Evolutionary conservation across 495 filamentous ascomycete genomes (phyloP).

Genomic region (Geopyxis carbonaria): DNA sequence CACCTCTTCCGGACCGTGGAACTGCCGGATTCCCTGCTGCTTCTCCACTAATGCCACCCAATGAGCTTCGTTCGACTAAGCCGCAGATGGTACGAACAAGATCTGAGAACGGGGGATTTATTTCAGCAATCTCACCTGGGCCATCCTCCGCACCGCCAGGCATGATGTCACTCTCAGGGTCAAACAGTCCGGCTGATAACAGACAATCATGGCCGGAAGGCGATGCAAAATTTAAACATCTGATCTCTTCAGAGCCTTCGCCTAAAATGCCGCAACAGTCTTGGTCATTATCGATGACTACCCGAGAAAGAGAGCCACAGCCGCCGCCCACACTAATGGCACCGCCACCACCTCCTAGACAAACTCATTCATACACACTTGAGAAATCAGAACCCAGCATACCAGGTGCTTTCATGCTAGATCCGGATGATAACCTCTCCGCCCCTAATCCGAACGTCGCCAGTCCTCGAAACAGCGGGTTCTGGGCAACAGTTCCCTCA

Average conservation of each 20-base stretch:
- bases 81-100: slow-evolving; percentile 23
- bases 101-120: slow-evolving; percentile 23
- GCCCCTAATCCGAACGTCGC: slow-evolving; percentile 11
- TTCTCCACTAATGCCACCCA: slow-evolving; percentile 7
- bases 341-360: not conserved
- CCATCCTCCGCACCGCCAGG: slow-evolving; percentile 24
- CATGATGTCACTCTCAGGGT: slow-evolving; percentile 23
- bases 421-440: not conserved
- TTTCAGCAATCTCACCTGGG: slow-evolving; percentile 20
- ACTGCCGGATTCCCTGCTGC: slow-evolving; percentile 18
- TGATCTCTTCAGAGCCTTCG: not conserved
- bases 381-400: not conserved
- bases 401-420: not conserved
- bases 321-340: not conserved
- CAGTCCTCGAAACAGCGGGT: slow-evolving; percentile 18
- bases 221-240: slow-evolving; percentile 1
- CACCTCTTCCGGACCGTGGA: slow-evolving; percentile 21
- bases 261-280: not conserved
- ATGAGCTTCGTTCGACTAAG: not conserved
- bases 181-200: slow-evolving; percentile 7
- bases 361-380: not conserved
- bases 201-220: slow-evolving; percentile 18
- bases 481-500: not conserved
- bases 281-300: not conserved
- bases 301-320: not conserved